These are phyloP conservation scores for Trebouxiophyceae sp. DNA, from an alignment of 163 green algal species.

Conservation along the genomic window DNA sequence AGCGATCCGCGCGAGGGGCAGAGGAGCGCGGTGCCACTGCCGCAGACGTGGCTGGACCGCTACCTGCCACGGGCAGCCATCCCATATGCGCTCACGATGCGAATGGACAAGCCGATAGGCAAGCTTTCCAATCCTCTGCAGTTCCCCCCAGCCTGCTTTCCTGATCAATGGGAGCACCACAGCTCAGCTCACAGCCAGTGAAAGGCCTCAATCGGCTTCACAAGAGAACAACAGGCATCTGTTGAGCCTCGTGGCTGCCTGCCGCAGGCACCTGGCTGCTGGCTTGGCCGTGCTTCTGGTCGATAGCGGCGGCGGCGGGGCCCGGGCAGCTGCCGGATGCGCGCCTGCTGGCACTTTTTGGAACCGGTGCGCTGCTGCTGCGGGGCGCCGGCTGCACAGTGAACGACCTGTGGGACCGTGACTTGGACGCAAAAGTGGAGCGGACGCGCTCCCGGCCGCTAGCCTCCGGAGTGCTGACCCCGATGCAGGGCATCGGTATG, in stretches of 20 bases:
- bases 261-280: slow-evolving; percentile 73
- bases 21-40: background rate
- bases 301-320: slow-evolving; percentile 67
- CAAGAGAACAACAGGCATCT: background rate
- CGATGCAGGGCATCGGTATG: slow-evolving; percentile 44
- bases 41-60: slow-evolving; percentile 7
- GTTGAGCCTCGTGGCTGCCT: background rate
- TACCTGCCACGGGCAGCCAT: slow-evolving; percentile 15
- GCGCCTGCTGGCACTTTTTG: slow-evolving; percentile 65
- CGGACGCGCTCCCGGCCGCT: slow-evolving; percentile 76
- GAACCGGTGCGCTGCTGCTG: slow-evolving; percentile 69
- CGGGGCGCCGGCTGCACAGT: slow-evolving; percentile 91
- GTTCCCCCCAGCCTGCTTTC: too few species aligned
- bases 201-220: background rate
- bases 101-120: slow-evolving; percentile 81
- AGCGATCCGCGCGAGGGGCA: too few species aligned
- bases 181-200: too few species aligned
- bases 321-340: slow-evolving; percentile 58
- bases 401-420: slow-evolving; percentile 93
- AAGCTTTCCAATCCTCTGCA: too few species aligned
- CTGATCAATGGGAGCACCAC: too few species aligned
- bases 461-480: slow-evolving; percentile 56
- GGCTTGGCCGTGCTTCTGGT: slow-evolving; percentile 82
- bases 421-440: slow-evolving; percentile 73
- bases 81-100: slow-evolving; percentile 76